phyloP scores from a whole-genome alignment of 2,329 filamentous ascomycete species.

The Fusarium penzigii region DNA sequence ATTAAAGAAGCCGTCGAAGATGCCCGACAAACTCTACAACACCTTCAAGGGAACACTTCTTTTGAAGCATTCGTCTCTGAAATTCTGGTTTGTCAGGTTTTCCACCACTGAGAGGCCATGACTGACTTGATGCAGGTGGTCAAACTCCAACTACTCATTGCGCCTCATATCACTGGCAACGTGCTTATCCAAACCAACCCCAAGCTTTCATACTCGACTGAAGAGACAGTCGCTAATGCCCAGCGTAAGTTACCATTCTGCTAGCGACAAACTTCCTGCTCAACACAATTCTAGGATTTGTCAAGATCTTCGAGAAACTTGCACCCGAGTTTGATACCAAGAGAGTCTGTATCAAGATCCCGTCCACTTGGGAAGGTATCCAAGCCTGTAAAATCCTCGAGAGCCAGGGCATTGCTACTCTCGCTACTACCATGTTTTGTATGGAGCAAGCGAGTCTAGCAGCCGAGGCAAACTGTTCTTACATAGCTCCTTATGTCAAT shows the following conservation, averaged over 20 bases:
- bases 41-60: slow-evolving; percentile 22
- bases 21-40: slow-evolving; percentile 18
- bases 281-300: slow-evolving; percentile 43
- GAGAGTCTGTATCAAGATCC: slow-evolving; percentile 64
- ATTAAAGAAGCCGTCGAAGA: slow-evolving; percentile 30
- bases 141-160: slow-evolving; percentile 53
- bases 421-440: slow-evolving; percentile 65
- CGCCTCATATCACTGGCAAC: slow-evolving; percentile 49
- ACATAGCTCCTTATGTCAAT: slow-evolving; percentile 67
- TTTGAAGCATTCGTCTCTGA: slow-evolving; percentile 55
- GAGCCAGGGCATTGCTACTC: slow-evolving; percentile 53
- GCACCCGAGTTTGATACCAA: slow-evolving; percentile 39
- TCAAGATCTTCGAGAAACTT: slow-evolving; percentile 24
- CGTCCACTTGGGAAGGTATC: slow-evolving; percentile 63
- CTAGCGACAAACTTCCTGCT: not conserved
- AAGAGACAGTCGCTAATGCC: slow-evolving; percentile 52
- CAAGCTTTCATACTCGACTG: slow-evolving; percentile 50
- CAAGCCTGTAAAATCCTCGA: slow-evolving; percentile 59
- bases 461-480: slow-evolving; percentile 57
- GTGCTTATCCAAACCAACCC: slow-evolving; percentile 64
- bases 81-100: slow-evolving; percentile 44
- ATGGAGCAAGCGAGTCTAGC: slow-evolving; percentile 61
- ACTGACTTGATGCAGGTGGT: slow-evolving; percentile 47
- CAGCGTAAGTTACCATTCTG: slow-evolving; percentile 40
- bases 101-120: rapidly evolving